Evolutionary conservation across 2,329 filamentous ascomycete species (phyloP), one percentile per base, ranked within the genome.

Genomic region (Neoascochyta sp.): DNA sequence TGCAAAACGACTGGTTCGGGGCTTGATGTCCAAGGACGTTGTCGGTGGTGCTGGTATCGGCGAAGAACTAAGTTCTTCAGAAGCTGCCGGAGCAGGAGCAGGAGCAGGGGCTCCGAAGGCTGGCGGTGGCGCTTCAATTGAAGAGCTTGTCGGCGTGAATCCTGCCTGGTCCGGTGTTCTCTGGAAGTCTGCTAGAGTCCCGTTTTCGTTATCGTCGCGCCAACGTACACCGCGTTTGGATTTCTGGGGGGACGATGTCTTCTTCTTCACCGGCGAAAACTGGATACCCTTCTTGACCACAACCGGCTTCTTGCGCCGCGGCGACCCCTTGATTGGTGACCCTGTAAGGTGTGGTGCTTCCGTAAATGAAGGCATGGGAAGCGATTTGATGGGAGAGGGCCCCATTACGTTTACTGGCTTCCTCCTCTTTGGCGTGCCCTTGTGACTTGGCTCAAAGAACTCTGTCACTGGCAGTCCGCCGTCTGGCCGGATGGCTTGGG

Each of bases 401-500:
- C 63, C 69, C 42, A 63, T 56, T 24, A 73, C 57, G 9, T 68
- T 56, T 10, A 68, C 55, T 9, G 63, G 64, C 52, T 78, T 80
- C 45, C 74, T 71, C 43, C 84, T 76, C 65, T 88, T 90, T 0
- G 87, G 84, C 3, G 88, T 93, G 12, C 85, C 83, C 20, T 75
- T 69, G 47, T 80, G 82, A 7, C 71, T 76, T 3, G 86, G 84
- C 5, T 85, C 78, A 44, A 86, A 81, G 19, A 75, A 70, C 35
- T 90, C 80, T 0, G 62, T 68, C 4, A 79, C 65, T 0, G 76
- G 71, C 4, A 80, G 64, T 32, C 70, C 75, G 12, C 86, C 87
- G 50, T 95, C 90, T 2, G 90, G 88, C 58, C 93, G 95, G 60
- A 98, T 84, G 15, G 95, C 78, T 49, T 93, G 86, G 0, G 85